Evolutionary conservation across 2,329 filamentous ascomycete genomes (phyloP), one percentile per base, ranked within the genome.

Genomic region (Onygena corvina): DNA sequence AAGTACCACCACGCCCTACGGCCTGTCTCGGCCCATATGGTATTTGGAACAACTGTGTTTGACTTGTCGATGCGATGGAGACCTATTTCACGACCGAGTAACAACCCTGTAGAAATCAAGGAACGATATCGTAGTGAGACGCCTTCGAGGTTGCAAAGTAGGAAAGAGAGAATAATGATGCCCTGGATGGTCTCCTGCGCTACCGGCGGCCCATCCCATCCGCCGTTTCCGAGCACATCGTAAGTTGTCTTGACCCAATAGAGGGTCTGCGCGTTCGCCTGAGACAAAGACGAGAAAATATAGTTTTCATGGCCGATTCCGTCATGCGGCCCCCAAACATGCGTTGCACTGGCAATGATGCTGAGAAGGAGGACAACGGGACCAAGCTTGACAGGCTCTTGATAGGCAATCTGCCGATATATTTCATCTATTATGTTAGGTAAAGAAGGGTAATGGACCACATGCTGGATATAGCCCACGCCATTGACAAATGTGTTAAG

Each of bases 81-180:
- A 21, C 34, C 34, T 4, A 38, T 38, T 20, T 38, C 34, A 8
- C 34, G 34, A 38, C 34, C 34, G 9, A 38, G 14, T 11, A 38
- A 21, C n/a, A 38, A 21, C 16, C 34, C 34, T 21, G 34, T 38
- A 11, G 34, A 38, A 38, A 38, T 38, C 16, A 38, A 21, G 16
- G 34, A 38, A 38, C 34, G 34, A 38, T 38, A 38, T 38, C 34
- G 34, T 20, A 38, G 34, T 14, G 34, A 38, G 34, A 38, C 34
- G 16, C 34, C 34, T 38, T 38, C 34, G 34, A 38, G 34, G 23
- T 38, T 38, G 16, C 34, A 38, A 21, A 38, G 34, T 21, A 38
- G 34, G 34, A 38, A 20, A 38, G 34, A 38, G 9, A 38, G 16
- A 21, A 38, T 38, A 21, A 38, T 21, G 16, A 38, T 38, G 16